phyloP scores from a whole-genome alignment of 805 yeast genomes.

The Wickerhamomyces canadensis region DNA sequence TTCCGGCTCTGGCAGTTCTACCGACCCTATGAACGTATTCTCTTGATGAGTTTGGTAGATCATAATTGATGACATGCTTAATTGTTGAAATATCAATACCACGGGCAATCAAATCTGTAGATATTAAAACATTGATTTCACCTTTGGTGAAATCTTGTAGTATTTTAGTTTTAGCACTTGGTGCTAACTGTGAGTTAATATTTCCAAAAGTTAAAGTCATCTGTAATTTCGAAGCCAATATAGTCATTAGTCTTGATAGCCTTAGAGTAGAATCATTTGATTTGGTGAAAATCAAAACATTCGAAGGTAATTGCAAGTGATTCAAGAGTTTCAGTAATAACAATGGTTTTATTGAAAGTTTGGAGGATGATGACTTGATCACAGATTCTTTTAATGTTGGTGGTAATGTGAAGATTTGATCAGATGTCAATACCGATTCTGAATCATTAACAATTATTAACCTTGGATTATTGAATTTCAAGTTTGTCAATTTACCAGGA shows the following conservation, averaged over 20 bases:
- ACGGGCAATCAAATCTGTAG: constrained; percentile 93
- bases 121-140: constrained; percentile 50
- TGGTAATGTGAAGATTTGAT: constrained; percentile 57
- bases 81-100: constrained; percentile 80
- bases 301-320: constrained; percentile 26
- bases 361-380: constrained; percentile 31
- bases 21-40: constrained; percentile 97
- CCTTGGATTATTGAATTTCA: constrained; percentile 68
- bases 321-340: constrained; percentile 52
- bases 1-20: constrained; percentile 92
- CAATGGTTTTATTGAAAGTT: constrained; percentile 63
- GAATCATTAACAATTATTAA: constrained; percentile 66
- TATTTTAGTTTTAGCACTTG: constrained; percentile 46
- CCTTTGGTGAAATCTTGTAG: constrained; percentile 55
- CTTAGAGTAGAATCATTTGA: constrained; percentile 88
- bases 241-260: constrained; percentile 52
- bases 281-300: constrained; percentile 59
- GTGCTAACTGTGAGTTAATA: constrained; percentile 55
- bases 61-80: constrained; percentile 80
- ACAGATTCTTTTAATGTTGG: constrained; percentile 40
- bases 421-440: constrained; percentile 35
- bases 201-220: constrained; percentile 30
- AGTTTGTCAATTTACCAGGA: constrained; percentile 74
- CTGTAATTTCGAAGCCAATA: constrained; percentile 29
- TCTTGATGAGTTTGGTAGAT: constrained; percentile 79